These are phyloP conservation scores for Paxillus ammoniavirescens DNA, from an alignment of 768 basidiomycete genomes.

Conservation along the genomic window DNA sequence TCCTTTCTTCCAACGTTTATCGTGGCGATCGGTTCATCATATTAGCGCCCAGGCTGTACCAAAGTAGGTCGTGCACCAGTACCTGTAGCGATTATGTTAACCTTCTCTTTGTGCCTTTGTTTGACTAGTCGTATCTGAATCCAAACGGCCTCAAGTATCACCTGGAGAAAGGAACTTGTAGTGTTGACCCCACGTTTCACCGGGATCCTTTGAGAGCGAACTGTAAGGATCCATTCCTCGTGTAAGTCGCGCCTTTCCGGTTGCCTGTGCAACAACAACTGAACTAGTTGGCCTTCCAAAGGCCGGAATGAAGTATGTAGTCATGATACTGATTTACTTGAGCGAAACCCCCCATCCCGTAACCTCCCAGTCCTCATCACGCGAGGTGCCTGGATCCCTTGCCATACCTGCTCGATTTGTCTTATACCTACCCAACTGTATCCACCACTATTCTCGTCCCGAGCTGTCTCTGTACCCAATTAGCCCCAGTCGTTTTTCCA, in stretches of 20 bases:
- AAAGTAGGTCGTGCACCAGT: conserved; percentile 38
- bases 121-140: conserved; percentile 53
- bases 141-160: conserved; percentile 70
- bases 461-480: no score
- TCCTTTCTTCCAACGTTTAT: conserved; percentile 1
- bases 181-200: conserved; percentile 30
- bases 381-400: no score
- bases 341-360: no score
- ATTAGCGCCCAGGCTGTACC: conserved; percentile 45
- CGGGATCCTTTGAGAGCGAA: not conserved
- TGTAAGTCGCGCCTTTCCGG: not conserved
- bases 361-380: no score
- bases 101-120: not conserved
- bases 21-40: not conserved
- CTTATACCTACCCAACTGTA: no score
- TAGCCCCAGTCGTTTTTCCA: no score
- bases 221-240: not conserved
- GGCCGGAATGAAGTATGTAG: no score
- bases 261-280: not conserved
- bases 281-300: no score
- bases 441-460: no score
- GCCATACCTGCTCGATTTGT: no score
- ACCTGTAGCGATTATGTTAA: no score
- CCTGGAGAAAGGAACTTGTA: conserved; percentile 64
- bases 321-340: no score